Base-by-base conservation (phyloP, 2,329 filamentous ascomycete genomes). In the Zopfia rhizophila region DNA sequence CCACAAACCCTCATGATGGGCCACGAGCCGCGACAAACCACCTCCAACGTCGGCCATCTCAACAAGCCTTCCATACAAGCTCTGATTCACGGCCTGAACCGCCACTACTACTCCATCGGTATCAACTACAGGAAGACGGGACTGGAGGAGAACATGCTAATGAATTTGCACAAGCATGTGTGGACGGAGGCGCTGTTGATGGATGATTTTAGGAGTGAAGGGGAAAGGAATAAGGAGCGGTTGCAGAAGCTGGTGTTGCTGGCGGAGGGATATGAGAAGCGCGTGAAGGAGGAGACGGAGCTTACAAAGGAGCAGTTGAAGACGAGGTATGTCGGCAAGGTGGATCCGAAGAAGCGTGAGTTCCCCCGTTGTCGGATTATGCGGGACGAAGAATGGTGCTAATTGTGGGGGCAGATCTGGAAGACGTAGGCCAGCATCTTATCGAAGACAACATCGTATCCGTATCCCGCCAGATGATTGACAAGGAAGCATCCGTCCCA, bases 51-150 rank as follows among this genome's bases (percentile, higher is more conserved):
- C 68, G 94, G 95, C 18, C 94, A 99, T 72, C 83, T 99, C 59
- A 97, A 99, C 81, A 99, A 99, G 78, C 95, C 94, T 18, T 97
- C 92, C n/a, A 99, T 99, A 58, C 95, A 99, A 78, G 93, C 95
- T 24, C 87, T 99, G 46, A 99, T 99, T 56, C 94, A 99, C 75
- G 94, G 94, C 47, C 83, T 99, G 31, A 99, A 99, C 80, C 84
- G 94, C 66, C 94, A 99, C 79, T 99, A 99, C 82, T 99, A 99
- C 82, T 96, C 91, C 63, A 99, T 99, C 69, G 93, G 85, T 49
- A 97, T 99, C 78, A 92, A 97, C 77, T 99, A 99, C 77, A 84
- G 93, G 69, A 99, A 99, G 81, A 96, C 93, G 0, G 93, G 91
- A 1, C 80, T 99, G 38, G 94, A 99, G 73, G 95, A 99, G 81